Evolutionary conservation across 768 basidiomycete genomes (phyloP).

Genomic region (Chalciporus sphaerocephalus): DNA sequence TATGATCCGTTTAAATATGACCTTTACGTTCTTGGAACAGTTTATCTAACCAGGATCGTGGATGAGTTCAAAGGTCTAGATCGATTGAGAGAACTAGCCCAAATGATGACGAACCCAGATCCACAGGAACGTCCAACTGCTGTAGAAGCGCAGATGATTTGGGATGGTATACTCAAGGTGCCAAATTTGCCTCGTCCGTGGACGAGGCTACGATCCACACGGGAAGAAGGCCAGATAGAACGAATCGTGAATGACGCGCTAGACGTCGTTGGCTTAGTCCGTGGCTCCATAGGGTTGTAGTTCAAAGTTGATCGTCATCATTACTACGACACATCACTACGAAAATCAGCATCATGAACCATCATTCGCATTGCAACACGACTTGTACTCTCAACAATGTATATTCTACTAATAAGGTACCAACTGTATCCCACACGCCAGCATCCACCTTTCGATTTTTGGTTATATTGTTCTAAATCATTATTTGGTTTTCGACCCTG

Average conservation of each 20-base stretch:
- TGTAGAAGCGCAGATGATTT: background rate
- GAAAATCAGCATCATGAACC: background rate
- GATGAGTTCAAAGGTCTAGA: background rate
- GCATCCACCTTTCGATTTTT: background rate
- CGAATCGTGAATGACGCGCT: background rate
- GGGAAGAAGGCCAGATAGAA: background rate
- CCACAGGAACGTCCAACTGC: background rate
- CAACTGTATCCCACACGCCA: background rate
- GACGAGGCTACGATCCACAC: background rate
- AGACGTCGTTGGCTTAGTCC: background rate
- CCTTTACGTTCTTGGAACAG: slow-evolving; percentile 23
- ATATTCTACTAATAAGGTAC: background rate
- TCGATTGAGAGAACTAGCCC: background rate
- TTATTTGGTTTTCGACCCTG: too few relatives aligned
- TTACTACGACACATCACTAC: background rate
- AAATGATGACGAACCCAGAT: background rate
- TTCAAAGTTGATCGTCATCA: background rate
- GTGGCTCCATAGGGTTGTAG: background rate
- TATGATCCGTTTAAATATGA: slow-evolving; percentile 28
- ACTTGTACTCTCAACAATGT: background rate
- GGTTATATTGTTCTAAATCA: too few relatives aligned
- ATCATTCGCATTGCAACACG: background rate
- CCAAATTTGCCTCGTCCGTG: background rate
- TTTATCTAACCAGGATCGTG: slow-evolving; percentile 12
- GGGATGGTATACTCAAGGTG: background rate